Evolutionary conservation across 495 filamentous ascomycete genomes (phyloP), one percentile per base, ranked within the genome.

Genomic region (Cryomyces minteri): DNA sequence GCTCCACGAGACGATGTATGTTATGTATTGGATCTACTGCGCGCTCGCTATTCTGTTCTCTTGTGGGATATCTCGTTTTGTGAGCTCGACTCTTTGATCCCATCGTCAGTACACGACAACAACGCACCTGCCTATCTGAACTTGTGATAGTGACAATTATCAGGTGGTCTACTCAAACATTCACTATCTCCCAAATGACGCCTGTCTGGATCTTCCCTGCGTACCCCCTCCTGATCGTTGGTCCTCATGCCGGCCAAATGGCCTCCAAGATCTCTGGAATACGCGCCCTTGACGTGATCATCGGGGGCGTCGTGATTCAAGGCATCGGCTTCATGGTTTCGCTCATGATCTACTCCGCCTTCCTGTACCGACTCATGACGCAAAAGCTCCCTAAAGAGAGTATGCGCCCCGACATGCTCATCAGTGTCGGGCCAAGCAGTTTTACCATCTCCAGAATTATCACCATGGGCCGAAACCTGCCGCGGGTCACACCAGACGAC

Each of bases 151-250:
- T 25, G 18, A 38, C 1, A 3, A 1, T 29, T 29, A 38, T 78
- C 18, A 25, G 74, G 46, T 81, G 77, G 77, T 77, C 74, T 29
- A 80, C 77, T 1, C 71, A 75, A 51, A 74, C 79, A 25, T 88
- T 88, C 53, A 86, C 84, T 2, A 84, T 93, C 32, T 75, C 77
- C 18, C 76, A 79, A 32, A 93, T 93, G 85, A 93, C 85, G 0
- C 85, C 85, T 0, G 76, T 88, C 41, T 93, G 84, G 85, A 86
- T 93, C 32, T 93, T 93, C 48, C 85, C 85, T 0, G 84, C 82
- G 0, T 93, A 93, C 51, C 85, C 85, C 0, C 72, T 92, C 46
- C 72, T 93, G 5, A 74, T 93, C 0, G 72, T 80, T 4, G 85
- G 82, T 6, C 83, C 84, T 0, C 74, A 82, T 57, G 84, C 82